Base-by-base conservation (phyloP, 768 basidiomycete genomes). In the Pholiota conissans region DNA sequence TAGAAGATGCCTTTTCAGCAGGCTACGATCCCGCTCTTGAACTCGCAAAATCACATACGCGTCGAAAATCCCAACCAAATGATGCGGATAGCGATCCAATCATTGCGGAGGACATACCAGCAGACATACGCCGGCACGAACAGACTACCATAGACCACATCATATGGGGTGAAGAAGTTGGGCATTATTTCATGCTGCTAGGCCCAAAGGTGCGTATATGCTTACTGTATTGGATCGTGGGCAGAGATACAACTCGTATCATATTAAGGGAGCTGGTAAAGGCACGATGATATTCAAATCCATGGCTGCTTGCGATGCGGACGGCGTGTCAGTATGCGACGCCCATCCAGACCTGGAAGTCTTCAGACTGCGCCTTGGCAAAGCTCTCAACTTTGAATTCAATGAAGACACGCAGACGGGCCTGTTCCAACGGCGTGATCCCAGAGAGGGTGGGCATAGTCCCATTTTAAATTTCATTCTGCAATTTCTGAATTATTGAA, bases 291-390 rank as follows among this genome's bases (percentile, higher is more conserved):
- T 94, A 55, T 78, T 94, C 53, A 88, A 94, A 55, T 82, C 89
- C 2, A 93, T 95, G 90, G 72, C 83, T 20, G 77, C 80, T 3
- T 86, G 85, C 61, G 75, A 85, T 52, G 93, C 91, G 3, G 79
- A 81, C 39, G 80, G 90, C 35, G 83, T 90, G 26, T 83, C 87
- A 8, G 81, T 92, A 75, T 88, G 86, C 65, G 90, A 91, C 67
- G 92, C 89, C 13, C 91, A 93, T 70, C 90, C 90, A 18, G 90
- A 93, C 71, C 77, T 95, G 16, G 90, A 93, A 69, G 90, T 95
- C 29, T 93, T 95, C 74, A 80, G 89, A 55, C 78, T 94, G 37
- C 84, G 92, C 39, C 79, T 96, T 24, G 93, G 93, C 47, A 93
- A 93, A 70, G 86, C 90, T 10, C 73, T 94, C 39, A 91, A 93